Evolutionary conservation across 345 rosid genomes (phyloP), one percentile per base, ranked within the genome.

Genomic region (Brassica cretica): DNA sequence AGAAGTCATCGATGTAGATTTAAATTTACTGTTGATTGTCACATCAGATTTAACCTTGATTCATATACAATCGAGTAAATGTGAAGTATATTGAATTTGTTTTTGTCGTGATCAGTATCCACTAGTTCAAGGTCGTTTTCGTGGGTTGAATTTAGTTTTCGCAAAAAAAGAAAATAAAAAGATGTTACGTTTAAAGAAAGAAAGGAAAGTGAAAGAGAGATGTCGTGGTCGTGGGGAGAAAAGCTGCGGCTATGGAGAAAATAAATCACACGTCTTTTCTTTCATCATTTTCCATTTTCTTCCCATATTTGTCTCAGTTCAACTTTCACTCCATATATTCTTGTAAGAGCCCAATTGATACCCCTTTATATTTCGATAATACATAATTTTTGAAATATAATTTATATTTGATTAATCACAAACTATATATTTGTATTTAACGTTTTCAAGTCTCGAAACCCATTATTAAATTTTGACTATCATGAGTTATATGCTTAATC

Each of bases 191-290:
- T 18, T 30, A 46, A 6, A 14, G 51, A 69, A 32, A 19, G 2
- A 19, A 41, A n/a, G 8, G 39, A 49, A n/a, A 4, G 39, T 49
- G 18, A 60, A 16, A 71, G 27, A 77, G 76, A 71, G 44, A 44
- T 64, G 80, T 78, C 81, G 80, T 41, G 68, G 76, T 78, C 81
- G 67, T 71, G 76, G 67, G 58, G 65, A 64, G 64, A 53, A 77
- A 70, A 69, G 79, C 63, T 76, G 74, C 74, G 73, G 49, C 73
- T 46, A 46, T 32, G 55, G 35, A 44, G 79, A 61, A 68, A 77
- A 15, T 15, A 71, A 39, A 63, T 59, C 66, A 51, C 44, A 77
- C 71, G 71, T 63, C 75, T 77, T 32, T 70, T 77, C 80, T 70
- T 25, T 53, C 71, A 19, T 49, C 46, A 19, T 16, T 60, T 71